Base-by-base conservation (phyloP, 208 protist species). In the Leishmania aethiopica region DNA sequence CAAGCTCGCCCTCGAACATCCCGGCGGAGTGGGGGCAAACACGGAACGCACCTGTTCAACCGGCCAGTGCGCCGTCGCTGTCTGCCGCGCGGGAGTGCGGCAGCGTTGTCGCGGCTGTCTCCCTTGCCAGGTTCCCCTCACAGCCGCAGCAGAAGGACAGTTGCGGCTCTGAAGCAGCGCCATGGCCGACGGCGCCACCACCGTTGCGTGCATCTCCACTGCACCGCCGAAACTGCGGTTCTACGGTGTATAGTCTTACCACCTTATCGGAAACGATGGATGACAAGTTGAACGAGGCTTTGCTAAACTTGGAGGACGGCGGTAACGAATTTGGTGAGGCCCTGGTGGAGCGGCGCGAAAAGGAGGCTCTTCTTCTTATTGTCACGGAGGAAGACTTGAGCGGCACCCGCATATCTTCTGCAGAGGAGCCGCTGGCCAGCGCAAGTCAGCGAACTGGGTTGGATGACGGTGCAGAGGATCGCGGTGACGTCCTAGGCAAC, bases 231-330 rank as follows among this genome's bases (percentile, higher is more conserved):
- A 62, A 70, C 55, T 11, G 70, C 49, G 75, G 10, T 28, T 11
- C 40, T 1, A 32, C 42, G 0, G 75, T 22, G 76, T 67, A 70
- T 66, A 87, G 77, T 37, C 35, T 66, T 55, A 79, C 82, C 60
- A 90, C 85, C 51, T 90, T 89, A 47, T 75, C 74, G 32, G 92
- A 97, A 28, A 95, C 94, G 11, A 89, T 89, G 57, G 94, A 97
- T 78, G 91, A 94, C 59, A 79, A 73, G 51, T 81, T 97, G 32
- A 77, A 93, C 84, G 88, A 93, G 51, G 89, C 84, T 22, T 70
- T 97, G 72, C 72, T 82, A 35, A 51, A 85, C 28, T 77, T 97
- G n/a, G 94, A 97, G 78, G 82, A 84, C 40, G 75, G 55, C n/a
- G 75, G 81, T 0, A 25, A 59, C 62, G 55, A 57, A 8, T 59